Evolutionary conservation across 495 filamentous ascomycete species (phyloP).

Genomic region (Neurospora sp.): DNA sequence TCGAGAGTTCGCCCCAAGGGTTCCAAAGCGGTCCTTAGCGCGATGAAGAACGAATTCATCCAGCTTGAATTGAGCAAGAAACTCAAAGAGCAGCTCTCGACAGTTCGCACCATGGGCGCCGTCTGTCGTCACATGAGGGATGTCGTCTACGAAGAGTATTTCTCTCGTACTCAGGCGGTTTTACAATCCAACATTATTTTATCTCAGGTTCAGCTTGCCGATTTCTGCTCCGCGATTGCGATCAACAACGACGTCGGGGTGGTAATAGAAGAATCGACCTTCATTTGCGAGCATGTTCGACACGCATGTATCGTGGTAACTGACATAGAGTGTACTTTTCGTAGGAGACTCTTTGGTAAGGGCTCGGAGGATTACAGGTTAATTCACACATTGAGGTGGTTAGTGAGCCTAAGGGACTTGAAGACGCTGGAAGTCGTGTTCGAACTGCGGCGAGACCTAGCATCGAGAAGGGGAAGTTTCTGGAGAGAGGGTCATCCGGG

Average conservation of each 20-base stretch:
- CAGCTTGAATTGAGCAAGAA: background rate
- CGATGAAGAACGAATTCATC: background rate
- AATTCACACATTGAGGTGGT: too few species aligned
- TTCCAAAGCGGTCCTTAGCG: background rate
- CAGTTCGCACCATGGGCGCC: background rate
- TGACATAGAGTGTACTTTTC: background rate
- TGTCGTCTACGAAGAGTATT: background rate
- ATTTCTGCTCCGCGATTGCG: background rate
- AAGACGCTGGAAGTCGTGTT: background rate
- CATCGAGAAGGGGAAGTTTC: rapidly evolving
- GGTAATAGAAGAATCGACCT: background rate
- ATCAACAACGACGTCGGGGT: rapidly evolving
- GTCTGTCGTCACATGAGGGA: background rate
- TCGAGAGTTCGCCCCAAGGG: background rate
- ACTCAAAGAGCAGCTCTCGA: background rate
- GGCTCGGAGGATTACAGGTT: background rate
- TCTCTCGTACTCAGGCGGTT: background rate
- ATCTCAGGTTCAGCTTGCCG: background rate
- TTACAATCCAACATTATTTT: background rate
- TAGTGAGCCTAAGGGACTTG: background rate
- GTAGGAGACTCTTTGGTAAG: too few species aligned
- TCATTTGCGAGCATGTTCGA: background rate
- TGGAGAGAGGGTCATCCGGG: background rate
- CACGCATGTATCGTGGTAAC: background rate
- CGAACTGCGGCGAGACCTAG: background rate